Evolutionary conservation across 192 early-diverging fungal genomes (phyloP), one percentile per base, ranked within the genome.

Genomic region (Rhizoclosmatium globosum): DNA sequence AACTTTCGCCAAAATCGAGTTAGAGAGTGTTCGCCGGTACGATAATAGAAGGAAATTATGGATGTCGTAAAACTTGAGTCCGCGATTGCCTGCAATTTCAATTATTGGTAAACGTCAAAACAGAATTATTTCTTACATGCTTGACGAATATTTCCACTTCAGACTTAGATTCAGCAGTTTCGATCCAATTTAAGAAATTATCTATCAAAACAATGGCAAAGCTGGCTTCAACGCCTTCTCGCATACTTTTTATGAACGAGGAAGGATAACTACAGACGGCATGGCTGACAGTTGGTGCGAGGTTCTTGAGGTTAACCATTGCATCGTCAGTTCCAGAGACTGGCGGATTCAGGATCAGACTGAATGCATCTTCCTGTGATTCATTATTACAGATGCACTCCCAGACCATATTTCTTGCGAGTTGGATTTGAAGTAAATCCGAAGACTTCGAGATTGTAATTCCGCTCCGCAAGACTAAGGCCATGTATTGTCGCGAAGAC

Each of bases 1-100:
- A 93, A 13, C 21, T 68, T 76, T 42, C 85, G 86, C 82, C 90
- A 87, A 3, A 90, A 71, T 44, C 69, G 56, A 13, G 89, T 75
- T 3, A 86, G 79, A 60, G 79, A 82, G 3, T 59, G n/a, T n/a
- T 62, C 72, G 3, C 59, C 72, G 31, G 19, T 43, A 42, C 58
- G 59, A 43, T 47, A 41, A 43, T 74, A 74, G 7, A 44, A n/a
- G 2, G 43, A 61, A 39, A 46, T 17, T 21, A 45, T 61, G 11
- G 23, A 3, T 45, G 11, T 62, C 0, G 11, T 19, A 15, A 72
- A 39, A 21, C 46, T 15, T 13, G 47, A 6, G 58, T 78, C 60
- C 46, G 65, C 44, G 31, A 31, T 31, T 31, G 31, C 31, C 31
- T 31, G 31, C 31, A 31, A 31, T 31, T 31, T 31, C 31, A 31